phyloP scores from a whole-genome alignment of 2,329 filamentous ascomycete species.

The Ophiosphaerella narmari region DNA sequence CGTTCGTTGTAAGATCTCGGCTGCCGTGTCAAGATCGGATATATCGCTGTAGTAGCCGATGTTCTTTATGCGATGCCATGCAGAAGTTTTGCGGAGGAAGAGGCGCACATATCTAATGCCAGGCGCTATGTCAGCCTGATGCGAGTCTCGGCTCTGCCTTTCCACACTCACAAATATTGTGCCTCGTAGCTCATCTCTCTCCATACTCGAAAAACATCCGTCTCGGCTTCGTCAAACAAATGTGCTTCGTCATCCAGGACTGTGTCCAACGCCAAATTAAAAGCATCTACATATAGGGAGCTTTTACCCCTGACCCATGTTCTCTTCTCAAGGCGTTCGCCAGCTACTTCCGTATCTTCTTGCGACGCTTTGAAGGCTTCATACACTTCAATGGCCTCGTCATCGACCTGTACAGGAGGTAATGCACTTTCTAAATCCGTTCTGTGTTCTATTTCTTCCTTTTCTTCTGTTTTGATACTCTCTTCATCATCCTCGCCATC shows the following conservation, averaged over 20 bases:
- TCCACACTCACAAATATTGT: constrained; percentile 77
- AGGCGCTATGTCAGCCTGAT: neutral
- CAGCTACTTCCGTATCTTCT: constrained; percentile 45
- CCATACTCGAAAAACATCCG: constrained; percentile 78
- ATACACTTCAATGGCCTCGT: constrained; percentile 78
- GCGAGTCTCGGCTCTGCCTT: neutral
- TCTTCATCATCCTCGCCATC: constrained; percentile 48
- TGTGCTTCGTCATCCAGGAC: constrained; percentile 88
- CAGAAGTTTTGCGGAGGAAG: constrained; percentile 87
- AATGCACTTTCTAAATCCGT: constrained; percentile 75
- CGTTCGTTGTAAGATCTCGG: constrained; percentile 64
- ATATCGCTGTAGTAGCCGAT: constrained; percentile 85
- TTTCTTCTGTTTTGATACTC: constrained; percentile 16
- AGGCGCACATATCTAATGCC: constrained; percentile 79
- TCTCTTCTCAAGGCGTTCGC: constrained; percentile 59
- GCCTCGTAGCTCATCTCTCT: constrained; percentile 75
- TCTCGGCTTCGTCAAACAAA: constrained; percentile 81
- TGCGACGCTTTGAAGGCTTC: constrained; percentile 69
- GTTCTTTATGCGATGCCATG: constrained; percentile 83
- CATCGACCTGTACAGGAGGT: constrained; percentile 66
- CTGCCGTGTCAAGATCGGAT: constrained; percentile 69
- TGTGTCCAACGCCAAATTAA: constrained; percentile 88
- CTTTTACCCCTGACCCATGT: constrained; percentile 77
- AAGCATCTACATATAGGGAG: constrained; percentile 96
- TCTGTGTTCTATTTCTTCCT: constrained; percentile 43